These are phyloP conservation scores for Arthrobotrys entomopaga DNA, from an alignment of 2,329 filamentous ascomycete species.

Conservation along the genomic window DNA sequence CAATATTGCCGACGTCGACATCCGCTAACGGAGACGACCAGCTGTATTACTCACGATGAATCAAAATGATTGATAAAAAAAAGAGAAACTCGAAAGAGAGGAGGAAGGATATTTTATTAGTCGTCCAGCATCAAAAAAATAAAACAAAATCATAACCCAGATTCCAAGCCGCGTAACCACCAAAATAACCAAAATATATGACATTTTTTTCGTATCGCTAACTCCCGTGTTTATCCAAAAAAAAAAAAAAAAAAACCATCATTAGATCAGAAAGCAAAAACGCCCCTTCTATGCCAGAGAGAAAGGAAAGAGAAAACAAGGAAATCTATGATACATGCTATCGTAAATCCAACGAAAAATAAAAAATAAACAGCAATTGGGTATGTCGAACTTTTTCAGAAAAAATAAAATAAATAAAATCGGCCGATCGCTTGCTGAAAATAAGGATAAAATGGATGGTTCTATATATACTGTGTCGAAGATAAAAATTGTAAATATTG, in stretches of 20 bases:
- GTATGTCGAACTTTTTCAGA: conserved; percentile 43
- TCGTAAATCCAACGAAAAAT: conserved; percentile 11
- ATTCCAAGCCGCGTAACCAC: background rate
- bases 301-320: conserved; percentile 10
- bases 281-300: conserved; percentile 38
- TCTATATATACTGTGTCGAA: conserved; percentile 22
- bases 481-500: conserved; percentile 19
- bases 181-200: conserved; percentile 2
- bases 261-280: conserved; percentile 10
- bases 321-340: conserved; percentile 43
- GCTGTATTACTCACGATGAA: too few species aligned
- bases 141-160: conserved; percentile 1
- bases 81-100: background rate
- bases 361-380: conserved; percentile 23
- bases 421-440: conserved; percentile 27
- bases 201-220: conserved; percentile 23
- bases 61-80: too few species aligned
- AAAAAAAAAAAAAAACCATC: conserved; percentile 8
- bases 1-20: too few species aligned
- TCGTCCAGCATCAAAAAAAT: background rate
- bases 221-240: conserved; percentile 16
- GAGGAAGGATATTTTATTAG: conserved; percentile 21
- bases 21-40: too few species aligned
- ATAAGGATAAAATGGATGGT: background rate
- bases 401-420: too few species aligned